Evolutionary conservation across 2,329 filamentous ascomycete species (phyloP).

Genomic region (Ascochyta viciae-villosae): DNA sequence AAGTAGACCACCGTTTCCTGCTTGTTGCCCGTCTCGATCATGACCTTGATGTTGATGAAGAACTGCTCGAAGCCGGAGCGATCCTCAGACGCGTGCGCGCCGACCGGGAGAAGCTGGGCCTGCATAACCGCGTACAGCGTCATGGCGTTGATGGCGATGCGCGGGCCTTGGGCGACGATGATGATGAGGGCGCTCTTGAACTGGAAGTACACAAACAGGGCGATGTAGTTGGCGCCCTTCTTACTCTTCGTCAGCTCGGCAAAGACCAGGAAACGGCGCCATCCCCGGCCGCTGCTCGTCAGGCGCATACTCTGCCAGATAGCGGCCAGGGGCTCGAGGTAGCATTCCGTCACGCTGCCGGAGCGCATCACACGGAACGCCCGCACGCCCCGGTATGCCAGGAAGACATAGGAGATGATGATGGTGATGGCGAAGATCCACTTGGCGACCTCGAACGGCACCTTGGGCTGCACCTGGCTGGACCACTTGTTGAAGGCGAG

Average conservation of each 20-base stretch:
- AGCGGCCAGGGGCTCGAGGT: constrained; percentile 85
- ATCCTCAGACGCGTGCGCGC: constrained; percentile 62
- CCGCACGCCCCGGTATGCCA: constrained; percentile 79
- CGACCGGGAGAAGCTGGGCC: constrained; percentile 71
- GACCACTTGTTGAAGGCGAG: constrained; percentile 90
- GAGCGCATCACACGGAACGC: constrained; percentile 82
- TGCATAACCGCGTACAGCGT: constrained; percentile 86
- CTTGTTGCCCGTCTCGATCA: constrained; percentile 73
- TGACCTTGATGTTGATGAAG: constrained; percentile 78
- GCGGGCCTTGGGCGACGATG: constrained; percentile 88
- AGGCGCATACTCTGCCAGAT: constrained; percentile 83
- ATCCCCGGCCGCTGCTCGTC: constrained; percentile 74
- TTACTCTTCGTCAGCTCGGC: constrained; percentile 88
- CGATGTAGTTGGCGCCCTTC: constrained; percentile 88
- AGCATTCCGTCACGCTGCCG: constrained; percentile 88
- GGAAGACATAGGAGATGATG: constrained; percentile 84
- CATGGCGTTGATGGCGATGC: constrained; percentile 87
- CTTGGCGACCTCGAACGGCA: constrained; percentile 80
- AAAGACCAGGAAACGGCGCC: constrained; percentile 90
- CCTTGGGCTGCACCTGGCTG: constrained; percentile 77
- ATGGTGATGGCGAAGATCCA: constrained; percentile 97
- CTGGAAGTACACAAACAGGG: constrained; percentile 88
- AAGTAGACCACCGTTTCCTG: constrained; percentile 83
- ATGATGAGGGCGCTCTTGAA: constrained; percentile 83
- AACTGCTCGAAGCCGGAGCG: constrained; percentile 75